phyloP scores from a whole-genome alignment of 2,329 filamentous ascomycete species.

The Alternaria ventricosa region DNA sequence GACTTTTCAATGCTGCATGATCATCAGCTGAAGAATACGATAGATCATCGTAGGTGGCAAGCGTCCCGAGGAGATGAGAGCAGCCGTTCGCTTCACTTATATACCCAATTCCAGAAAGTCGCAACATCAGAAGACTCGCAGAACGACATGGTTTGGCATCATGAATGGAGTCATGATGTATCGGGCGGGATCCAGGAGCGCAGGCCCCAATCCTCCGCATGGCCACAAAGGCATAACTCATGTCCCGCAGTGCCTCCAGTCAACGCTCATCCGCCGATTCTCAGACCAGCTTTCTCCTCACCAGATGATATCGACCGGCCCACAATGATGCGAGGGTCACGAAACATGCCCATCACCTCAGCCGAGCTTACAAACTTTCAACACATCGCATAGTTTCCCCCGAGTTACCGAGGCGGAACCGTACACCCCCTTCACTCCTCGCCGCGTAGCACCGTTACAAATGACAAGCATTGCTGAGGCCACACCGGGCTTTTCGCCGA shows the following conservation, averaged over 20 bases:
- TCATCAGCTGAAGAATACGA: background rate
- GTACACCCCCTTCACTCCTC: background rate
- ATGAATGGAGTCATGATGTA: background rate
- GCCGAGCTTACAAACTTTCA: background rate
- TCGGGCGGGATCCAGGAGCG: background rate
- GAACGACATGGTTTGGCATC: background rate
- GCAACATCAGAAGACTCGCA: background rate
- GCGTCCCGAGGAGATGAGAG: background rate
- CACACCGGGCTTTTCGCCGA: background rate
- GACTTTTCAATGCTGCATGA: constrained; percentile 8
- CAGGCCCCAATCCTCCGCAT: background rate
- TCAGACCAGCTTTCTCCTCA: constrained; percentile 19
- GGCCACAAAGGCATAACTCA: constrained; percentile 21
- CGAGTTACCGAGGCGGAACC: no score
- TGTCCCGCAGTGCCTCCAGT: constrained; percentile 27
- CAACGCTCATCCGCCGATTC: constrained; percentile 6
- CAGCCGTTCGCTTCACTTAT: background rate
- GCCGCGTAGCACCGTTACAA: background rate
- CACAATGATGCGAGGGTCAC: background rate
- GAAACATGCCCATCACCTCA: background rate
- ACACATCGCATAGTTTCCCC: background rate
- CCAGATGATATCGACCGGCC: background rate
- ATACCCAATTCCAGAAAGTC: background rate
- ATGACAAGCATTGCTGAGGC: background rate
- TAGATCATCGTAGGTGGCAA: background rate